Conservation (phyloP, 2,329 filamentous ascomycete genomes). For the Calycina herbarum region DNA sequence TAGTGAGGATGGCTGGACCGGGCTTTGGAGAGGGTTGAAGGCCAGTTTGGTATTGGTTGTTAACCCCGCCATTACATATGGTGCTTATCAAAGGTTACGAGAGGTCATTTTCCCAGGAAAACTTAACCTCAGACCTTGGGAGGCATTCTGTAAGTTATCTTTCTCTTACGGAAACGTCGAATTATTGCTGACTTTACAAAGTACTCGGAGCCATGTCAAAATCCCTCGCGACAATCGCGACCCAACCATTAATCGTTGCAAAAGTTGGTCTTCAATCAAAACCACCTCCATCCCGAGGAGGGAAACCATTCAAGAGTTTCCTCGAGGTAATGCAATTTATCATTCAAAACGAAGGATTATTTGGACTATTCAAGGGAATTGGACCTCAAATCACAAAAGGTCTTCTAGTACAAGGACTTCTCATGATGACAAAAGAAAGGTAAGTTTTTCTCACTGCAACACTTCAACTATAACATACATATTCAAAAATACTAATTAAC, state of each 20-base stretch:
- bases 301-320: slow-evolving; percentile 92
- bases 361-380: slow-evolving; percentile 95
- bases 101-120: slow-evolving; percentile 76
- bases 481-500: slow-evolving; percentile 11
- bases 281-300: slow-evolving; percentile 78
- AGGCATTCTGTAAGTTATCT: slow-evolving; percentile 77
- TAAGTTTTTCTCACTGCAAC: slow-evolving; percentile 42
- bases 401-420: slow-evolving; percentile 85
- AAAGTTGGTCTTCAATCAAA: slow-evolving; percentile 96
- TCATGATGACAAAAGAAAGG: slow-evolving; percentile 99
- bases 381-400: slow-evolving; percentile 92
- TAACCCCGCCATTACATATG: slow-evolving; percentile 97
- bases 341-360: slow-evolving; percentile 77
- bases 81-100: slow-evolving; percentile 88
- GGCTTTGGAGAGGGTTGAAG: slow-evolving; percentile 93
- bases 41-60: slow-evolving; percentile 93
- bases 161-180: neutral
- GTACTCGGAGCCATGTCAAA: slow-evolving; percentile 94
- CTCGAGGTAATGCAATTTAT: slow-evolving; percentile 95
- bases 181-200: slow-evolving; percentile 39
- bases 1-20: slow-evolving; percentile 84
- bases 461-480: too few species aligned
- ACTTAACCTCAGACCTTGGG: slow-evolving; percentile 72
- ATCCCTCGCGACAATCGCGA: slow-evolving; percentile 83
- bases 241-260: slow-evolving; percentile 94